phyloP scores from a whole-genome alignment of 1,139 yeast species.

The Meyerozyma sp. region DNA sequence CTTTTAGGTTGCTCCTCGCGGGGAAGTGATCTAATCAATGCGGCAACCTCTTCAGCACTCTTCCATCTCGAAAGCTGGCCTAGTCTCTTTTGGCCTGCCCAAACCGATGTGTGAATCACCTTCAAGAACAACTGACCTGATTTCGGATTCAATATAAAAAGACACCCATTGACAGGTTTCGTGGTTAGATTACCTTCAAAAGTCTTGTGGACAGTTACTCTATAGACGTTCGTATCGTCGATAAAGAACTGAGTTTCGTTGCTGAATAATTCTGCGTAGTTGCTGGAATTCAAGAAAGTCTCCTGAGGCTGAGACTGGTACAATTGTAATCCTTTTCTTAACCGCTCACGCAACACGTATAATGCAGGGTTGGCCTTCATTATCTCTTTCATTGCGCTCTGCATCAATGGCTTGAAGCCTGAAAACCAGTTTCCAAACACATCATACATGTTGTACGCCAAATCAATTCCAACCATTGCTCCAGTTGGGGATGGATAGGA shows the following conservation, averaged over 20 bases:
- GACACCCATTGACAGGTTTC: conserved; percentile 90
- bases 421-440: conserved; percentile 98
- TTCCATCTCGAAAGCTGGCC: conserved; percentile 97
- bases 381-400: conserved; percentile 87
- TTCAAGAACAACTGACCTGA: conserved; percentile 86
- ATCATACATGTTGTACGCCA: conserved; percentile 94
- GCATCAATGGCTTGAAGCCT: conserved; percentile 84
- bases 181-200: conserved; percentile 91
- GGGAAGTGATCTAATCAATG: conserved; percentile 82
- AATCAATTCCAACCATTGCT: conserved; percentile 80
- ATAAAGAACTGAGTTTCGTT: conserved; percentile 78
- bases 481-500: conserved; percentile 95
- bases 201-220: conserved; percentile 91
- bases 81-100: conserved; percentile 95
- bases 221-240: conserved; percentile 89
- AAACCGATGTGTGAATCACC: conserved; percentile 88
- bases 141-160: conserved; percentile 83
- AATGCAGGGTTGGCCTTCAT: conserved; percentile 95
- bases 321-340: conserved; percentile 87
- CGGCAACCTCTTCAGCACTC: conserved; percentile 96
- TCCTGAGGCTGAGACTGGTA: conserved; percentile 94
- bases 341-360: conserved; percentile 86
- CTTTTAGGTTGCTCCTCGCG: conserved; percentile 94
- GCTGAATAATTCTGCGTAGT: conserved; percentile 85
- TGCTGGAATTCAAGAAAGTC: conserved; percentile 81